These are phyloP conservation scores for Fraxinus americana DNA, from an alignment of 257 asterid species.

Conservation along the genomic window DNA sequence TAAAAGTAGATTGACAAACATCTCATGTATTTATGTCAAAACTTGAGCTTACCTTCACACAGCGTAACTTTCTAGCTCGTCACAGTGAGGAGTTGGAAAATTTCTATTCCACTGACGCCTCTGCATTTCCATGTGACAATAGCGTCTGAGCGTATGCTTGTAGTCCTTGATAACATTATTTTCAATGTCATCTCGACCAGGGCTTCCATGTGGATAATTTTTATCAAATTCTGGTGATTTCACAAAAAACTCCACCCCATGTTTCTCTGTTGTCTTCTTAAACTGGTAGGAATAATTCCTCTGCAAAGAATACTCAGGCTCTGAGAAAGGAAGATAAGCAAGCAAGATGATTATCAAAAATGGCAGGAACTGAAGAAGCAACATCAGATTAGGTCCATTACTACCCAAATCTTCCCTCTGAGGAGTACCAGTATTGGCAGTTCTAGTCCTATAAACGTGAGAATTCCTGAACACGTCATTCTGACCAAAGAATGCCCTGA, in stretches of 20 bases:
- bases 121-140: slow-evolving; percentile 93
- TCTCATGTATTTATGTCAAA: background rate
- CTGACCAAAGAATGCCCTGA: slow-evolving; percentile 86
- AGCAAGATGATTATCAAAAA: slow-evolving; percentile 81
- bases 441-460: slow-evolving; percentile 75
- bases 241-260: slow-evolving; percentile 78
- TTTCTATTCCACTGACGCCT: slow-evolving; percentile 96
- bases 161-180: slow-evolving; percentile 73
- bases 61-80: slow-evolving; percentile 61
- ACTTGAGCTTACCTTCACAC: slow-evolving; percentile 60
- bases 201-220: slow-evolving; percentile 63
- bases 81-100: slow-evolving; percentile 82
- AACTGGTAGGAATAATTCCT: slow-evolving; percentile 79
- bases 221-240: slow-evolving; percentile 70
- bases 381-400: slow-evolving; percentile 66
- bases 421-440: slow-evolving; percentile 43
- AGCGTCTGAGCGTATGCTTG: slow-evolving; percentile 78
- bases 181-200: slow-evolving; percentile 64
- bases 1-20: background rate
- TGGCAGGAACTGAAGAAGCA: slow-evolving; percentile 80
- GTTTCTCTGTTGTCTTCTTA: slow-evolving; percentile 64
- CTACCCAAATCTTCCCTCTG: slow-evolving; percentile 76
- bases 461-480: slow-evolving; percentile 61
- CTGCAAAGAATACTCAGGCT: slow-evolving; percentile 93
- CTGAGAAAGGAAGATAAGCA: slow-evolving; percentile 93